phyloP scores from a whole-genome alignment of 805 yeast species.

The Lachancea dasiensis region DNA sequence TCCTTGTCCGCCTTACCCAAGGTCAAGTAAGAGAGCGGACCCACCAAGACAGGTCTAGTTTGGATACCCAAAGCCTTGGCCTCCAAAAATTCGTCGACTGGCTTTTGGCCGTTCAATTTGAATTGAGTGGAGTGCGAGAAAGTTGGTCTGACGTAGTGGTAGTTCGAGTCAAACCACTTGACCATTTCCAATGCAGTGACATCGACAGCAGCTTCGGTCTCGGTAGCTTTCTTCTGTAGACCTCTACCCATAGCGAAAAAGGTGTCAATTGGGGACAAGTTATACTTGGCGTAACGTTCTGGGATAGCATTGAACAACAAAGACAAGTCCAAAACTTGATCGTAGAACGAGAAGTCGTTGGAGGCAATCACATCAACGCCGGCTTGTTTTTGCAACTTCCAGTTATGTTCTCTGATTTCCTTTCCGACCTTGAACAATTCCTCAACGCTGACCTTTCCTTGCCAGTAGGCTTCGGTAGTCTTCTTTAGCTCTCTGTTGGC shows the following conservation, averaged over 20 bases:
- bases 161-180: conserved; percentile 99
- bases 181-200: conserved; percentile 99
- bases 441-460: conserved; percentile 82
- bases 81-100: conserved; percentile 95
- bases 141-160: conserved; percentile 99
- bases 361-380: conserved; percentile 97
- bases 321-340: conserved; percentile 91
- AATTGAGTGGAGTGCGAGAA: conserved; percentile 91
- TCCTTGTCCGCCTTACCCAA: conserved; percentile 99
- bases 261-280: conserved; percentile 83
- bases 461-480: conserved; percentile 99
- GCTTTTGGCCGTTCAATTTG: conserved; percentile 94
- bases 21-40: conserved; percentile 92
- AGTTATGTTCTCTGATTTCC: conserved; percentile 91
- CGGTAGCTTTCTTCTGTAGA: conserved; percentile 94
- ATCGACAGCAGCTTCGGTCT: conserved; percentile 81
- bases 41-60: conserved; percentile 95
- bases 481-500: conserved; percentile 99
- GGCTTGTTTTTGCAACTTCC: conserved; percentile 95
- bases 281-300: conserved; percentile 90
- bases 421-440: conserved; percentile 89
- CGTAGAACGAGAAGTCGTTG: conserved; percentile 97
- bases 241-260: conserved; percentile 99
- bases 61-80: conserved; percentile 94
- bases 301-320: conserved; percentile 93